Percentiles rank a stretch among this genome's conserved stretches.
Conservation (phyloP, 129 eudicot genomes). For the Cynara cardunculus region DNA sequence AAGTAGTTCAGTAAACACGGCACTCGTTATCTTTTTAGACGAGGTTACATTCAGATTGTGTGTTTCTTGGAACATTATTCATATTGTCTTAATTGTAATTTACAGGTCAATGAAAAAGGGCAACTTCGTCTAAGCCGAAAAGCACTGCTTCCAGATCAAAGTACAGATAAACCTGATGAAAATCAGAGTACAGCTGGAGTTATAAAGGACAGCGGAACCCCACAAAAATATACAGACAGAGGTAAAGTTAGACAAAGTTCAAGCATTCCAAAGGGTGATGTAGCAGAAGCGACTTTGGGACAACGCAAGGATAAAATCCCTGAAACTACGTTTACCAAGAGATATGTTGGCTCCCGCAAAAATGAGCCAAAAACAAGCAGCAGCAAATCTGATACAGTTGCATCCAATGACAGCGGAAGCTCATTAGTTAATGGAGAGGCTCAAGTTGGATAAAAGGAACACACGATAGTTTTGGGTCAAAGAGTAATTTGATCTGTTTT, state of each 20-base stretch:
- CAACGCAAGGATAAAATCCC: constrained; percentile 18
- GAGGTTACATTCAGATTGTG: neutral
- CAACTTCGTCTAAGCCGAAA: constrained; percentile 94
- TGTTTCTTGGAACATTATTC: neutral
- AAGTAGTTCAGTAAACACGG: neutral
- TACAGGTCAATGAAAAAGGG: constrained; percentile 96
- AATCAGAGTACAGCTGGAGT: constrained; percentile 32
- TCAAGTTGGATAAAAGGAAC: constrained; percentile 43
- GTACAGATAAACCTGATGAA: constrained; percentile 45
- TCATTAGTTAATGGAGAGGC: constrained; percentile 70
- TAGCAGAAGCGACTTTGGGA: constrained; percentile 16
- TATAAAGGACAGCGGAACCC: constrained; percentile 40
- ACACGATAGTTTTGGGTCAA: neutral
- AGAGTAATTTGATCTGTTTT: constrained; percentile 7
- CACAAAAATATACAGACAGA: constrained; percentile 40
- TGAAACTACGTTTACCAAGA: constrained; percentile 44
- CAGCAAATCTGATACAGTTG: constrained; percentile 34
- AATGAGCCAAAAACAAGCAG: constrained; percentile 41
- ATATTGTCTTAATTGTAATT: neutral
- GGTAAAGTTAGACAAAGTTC: constrained; percentile 36
- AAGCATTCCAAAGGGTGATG: constrained; percentile 31
- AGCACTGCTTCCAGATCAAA: constrained; percentile 79
- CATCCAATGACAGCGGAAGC: constrained; percentile 41
- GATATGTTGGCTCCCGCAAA: constrained; percentile 35
- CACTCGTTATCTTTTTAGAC: neutral